Conservation (phyloP, 2,329 filamentous ascomycete genomes). For the Phoma sp. region DNA sequence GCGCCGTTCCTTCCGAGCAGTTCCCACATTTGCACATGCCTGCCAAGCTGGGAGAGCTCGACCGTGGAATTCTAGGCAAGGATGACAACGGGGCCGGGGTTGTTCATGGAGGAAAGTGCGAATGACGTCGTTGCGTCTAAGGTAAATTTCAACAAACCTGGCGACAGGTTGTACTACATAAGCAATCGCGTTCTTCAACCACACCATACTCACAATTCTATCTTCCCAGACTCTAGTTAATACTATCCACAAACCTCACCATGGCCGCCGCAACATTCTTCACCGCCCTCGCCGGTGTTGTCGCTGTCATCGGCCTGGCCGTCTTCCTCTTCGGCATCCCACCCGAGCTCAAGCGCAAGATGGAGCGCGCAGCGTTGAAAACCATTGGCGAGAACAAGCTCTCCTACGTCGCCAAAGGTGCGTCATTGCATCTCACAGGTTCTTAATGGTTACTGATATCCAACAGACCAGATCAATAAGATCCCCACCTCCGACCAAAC, state of each 20-base stretch:
- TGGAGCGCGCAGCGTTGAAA: slow-evolving; percentile 56
- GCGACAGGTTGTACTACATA: not conserved
- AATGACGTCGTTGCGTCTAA: slow-evolving; percentile 15
- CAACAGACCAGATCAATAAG: slow-evolving; percentile 49
- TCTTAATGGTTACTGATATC: too few species aligned
- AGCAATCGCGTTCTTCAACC: not conserved
- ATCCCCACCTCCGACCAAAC: slow-evolving; percentile 49
- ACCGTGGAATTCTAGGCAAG: slow-evolving; percentile 1
- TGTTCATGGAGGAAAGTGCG: not conserved
- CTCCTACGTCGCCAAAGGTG: slow-evolving; percentile 51
- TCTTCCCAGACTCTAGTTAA: slow-evolving; percentile 1
- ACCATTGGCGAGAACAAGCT: slow-evolving; percentile 63
- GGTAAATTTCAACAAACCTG: slow-evolving; percentile 10
- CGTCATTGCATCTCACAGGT: slow-evolving; percentile 2
- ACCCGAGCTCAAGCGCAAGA: slow-evolving; percentile 54
- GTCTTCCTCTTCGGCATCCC: slow-evolving; percentile 59
- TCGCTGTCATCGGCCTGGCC: slow-evolving; percentile 48
- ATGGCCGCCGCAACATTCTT: slow-evolving; percentile 42
- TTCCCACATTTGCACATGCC: slow-evolving; percentile 9
- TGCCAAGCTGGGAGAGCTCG: slow-evolving; percentile 10
- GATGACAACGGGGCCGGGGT: slow-evolving; percentile 17
- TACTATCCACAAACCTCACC: slow-evolving; percentile 3
- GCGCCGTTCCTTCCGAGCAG: slow-evolving; percentile 14
- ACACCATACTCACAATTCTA: not conserved
- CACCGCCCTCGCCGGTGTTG: slow-evolving; percentile 44